A percentile compares a stretch with the other conserved stretches of the same genome.
Evolutionary conservation across 192 early-diverging fungal species (phyloP).

Genomic region (Polychytrium aggregatum): DNA sequence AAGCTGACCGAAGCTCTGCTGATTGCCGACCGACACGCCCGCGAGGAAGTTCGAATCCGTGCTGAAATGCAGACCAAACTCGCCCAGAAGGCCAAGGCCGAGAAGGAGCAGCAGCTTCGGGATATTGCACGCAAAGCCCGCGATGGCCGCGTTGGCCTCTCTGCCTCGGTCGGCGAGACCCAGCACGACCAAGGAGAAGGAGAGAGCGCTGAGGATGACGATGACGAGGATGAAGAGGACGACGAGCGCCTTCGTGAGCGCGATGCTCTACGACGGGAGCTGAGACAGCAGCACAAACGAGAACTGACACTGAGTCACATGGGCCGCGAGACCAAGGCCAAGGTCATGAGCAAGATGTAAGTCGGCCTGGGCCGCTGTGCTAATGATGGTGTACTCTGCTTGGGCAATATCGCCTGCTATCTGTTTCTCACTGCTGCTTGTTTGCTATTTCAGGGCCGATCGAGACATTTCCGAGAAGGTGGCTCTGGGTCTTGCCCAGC

Average conservation of each 20-base stretch:
- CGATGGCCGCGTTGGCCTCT: constrained; percentile 66
- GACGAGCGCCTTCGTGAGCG: constrained; percentile 59
- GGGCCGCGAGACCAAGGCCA: constrained; percentile 78
- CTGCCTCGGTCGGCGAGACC: constrained; percentile 6
- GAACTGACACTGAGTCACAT: constrained; percentile 78
- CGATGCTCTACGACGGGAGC: constrained; percentile 76
- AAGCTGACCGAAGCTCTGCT: constrained; percentile 88
- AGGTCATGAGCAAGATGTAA: constrained; percentile 46
- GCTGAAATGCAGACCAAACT: constrained; percentile 83
- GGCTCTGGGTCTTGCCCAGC: constrained; percentile 90
- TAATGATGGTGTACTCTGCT: too few species aligned
- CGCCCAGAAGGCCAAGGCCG: constrained; percentile 86
- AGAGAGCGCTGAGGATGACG: constrained; percentile 23
- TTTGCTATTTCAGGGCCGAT: constrained; percentile 36
- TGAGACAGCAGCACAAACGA: constrained; percentile 73
- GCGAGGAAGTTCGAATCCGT: constrained; percentile 87
- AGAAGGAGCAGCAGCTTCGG: constrained; percentile 83
- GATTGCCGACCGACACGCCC: constrained; percentile 85
- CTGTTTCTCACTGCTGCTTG: too few species aligned
- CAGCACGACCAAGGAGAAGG: constrained; percentile 8
- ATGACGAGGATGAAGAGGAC: constrained; percentile 44
- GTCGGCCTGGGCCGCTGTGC: too few species aligned
- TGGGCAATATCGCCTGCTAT: too few species aligned
- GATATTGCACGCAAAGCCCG: constrained; percentile 85
- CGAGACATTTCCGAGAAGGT: constrained; percentile 99